Evolutionary conservation across 768 basidiomycete genomes (phyloP).

Genomic region (Thelephora ganbajun): DNA sequence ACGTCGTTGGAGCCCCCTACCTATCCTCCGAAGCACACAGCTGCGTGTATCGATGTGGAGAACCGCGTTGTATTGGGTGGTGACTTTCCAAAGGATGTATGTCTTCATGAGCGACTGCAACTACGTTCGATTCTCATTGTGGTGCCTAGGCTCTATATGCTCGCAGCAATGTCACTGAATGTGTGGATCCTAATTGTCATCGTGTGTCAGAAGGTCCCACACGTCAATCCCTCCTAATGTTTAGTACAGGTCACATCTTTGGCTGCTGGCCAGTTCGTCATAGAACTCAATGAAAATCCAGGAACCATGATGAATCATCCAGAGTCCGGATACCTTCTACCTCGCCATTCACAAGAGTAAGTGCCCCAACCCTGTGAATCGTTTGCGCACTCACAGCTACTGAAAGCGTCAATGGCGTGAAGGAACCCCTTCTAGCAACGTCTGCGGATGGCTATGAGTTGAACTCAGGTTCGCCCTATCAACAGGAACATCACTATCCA

Average conservation of each 20-base stretch:
- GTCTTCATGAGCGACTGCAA: conserved; percentile 10
- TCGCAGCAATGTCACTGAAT: conserved; percentile 59
- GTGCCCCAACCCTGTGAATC: neutral
- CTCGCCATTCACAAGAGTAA: conserved; percentile 10
- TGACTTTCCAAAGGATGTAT: conserved; percentile 50
- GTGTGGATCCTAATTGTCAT: conserved; percentile 35
- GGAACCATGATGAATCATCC: neutral
- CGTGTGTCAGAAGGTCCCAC: conserved; percentile 6
- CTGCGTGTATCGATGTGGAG: conserved; percentile 37
- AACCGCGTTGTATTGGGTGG: conserved; percentile 37
- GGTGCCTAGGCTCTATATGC: conserved; percentile 47
- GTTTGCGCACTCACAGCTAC: neutral
- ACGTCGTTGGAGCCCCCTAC: conserved; percentile 32
- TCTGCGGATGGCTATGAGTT: conserved; percentile 8
- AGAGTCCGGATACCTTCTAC: conserved; percentile 5
- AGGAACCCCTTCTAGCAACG: conserved; percentile 13
- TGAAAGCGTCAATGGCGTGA: conserved; percentile 12
- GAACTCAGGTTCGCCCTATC: conserved; percentile 9
- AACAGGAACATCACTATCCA: neutral
- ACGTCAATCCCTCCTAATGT: neutral
- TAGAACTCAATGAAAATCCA: conserved; percentile 25
- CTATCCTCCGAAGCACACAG: conserved; percentile 24
- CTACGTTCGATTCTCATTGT: neutral
- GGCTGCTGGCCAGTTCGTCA: conserved; percentile 42
- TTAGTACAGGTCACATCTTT: conserved; percentile 36